phyloP scores from a whole-genome alignment of 768 basidiomycete genomes.

The Hericium erinaceus region DNA sequence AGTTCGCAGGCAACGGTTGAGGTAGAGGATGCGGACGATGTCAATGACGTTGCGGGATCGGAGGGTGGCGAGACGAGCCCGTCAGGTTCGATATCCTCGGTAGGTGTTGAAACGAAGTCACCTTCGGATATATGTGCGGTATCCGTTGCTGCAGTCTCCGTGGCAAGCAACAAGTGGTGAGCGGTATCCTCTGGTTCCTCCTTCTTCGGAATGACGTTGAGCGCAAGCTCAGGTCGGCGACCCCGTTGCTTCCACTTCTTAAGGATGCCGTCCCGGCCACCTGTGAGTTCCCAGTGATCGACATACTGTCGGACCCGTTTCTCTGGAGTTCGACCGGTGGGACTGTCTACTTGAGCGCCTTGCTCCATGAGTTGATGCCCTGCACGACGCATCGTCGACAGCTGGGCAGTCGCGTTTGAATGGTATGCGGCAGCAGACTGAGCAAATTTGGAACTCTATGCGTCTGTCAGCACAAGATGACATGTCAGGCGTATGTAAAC shows the following conservation, averaged over 20 bases:
- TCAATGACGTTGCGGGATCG: background rate
- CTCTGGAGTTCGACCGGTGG: conserved; percentile 69
- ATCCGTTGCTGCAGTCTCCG: too few species aligned
- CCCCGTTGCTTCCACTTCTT: conserved; percentile 31
- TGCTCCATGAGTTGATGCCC: conserved; percentile 43
- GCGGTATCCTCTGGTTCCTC: conserved; percentile 1
- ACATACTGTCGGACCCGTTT: conserved; percentile 65
- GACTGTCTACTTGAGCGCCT: conserved; percentile 51
- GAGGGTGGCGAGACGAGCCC: background rate
- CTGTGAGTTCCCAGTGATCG: conserved; percentile 65
- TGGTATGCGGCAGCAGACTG: conserved; percentile 36
- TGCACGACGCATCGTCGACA: conserved; percentile 41
- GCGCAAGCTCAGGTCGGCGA: background rate
- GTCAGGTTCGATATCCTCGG: background rate
- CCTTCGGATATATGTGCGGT: background rate
- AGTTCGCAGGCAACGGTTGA: conserved; percentile 12
- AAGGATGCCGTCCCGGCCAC: conserved; percentile 51
- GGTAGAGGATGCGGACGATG: conserved; percentile 8
- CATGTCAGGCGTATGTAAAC: conserved; percentile 12
- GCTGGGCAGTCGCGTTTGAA: conserved; percentile 29
- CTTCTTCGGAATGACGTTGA: background rate
- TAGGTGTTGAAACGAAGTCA: background rate
- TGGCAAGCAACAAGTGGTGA: background rate
- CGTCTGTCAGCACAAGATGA: conserved; percentile 3
- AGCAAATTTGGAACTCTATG: conserved; percentile 33